Evolutionary conservation across 116 monocot genomes (phyloP).

Genomic region (Phalaenopsis hybrid): DNA sequence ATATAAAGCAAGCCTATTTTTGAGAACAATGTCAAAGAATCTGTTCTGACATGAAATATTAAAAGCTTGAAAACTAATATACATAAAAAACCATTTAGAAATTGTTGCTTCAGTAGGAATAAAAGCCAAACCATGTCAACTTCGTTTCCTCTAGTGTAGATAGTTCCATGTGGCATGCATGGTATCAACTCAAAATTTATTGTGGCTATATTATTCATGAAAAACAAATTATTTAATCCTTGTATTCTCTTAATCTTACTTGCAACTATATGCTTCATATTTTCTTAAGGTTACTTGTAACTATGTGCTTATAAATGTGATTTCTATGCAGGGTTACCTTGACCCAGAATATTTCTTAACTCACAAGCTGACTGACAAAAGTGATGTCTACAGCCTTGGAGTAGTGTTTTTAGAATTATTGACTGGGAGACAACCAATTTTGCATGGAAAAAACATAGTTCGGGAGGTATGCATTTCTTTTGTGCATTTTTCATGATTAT

Average conservation of each 20-base stretch:
- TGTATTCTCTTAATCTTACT: background rate
- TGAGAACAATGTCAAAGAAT: too few relatives aligned
- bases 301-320: background rate
- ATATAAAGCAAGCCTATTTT: too few relatives aligned
- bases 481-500: background rate
- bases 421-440: constrained; percentile 57
- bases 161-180: too few relatives aligned
- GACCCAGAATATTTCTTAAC: constrained; percentile 74
- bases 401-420: constrained; percentile 61
- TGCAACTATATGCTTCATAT: background rate
- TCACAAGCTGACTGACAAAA: constrained; percentile 67
- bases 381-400: constrained; percentile 68
- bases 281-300: background rate
- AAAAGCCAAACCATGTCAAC: too few relatives aligned
- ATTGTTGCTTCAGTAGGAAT: too few relatives aligned
- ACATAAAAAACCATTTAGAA: too few relatives aligned
- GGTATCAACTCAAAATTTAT: too few relatives aligned
- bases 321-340: constrained; percentile 45
- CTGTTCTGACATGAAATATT: too few relatives aligned
- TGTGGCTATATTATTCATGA: too few relatives aligned
- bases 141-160: too few relatives aligned
- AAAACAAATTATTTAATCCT: background rate
- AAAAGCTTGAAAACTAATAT: too few relatives aligned
- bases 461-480: constrained; percentile 35
- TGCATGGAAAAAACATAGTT: constrained; percentile 63